These are phyloP conservation scores for Plectranthus barbatus DNA, from an alignment of 257 asterid genomes.

Conservation along the genomic window DNA sequence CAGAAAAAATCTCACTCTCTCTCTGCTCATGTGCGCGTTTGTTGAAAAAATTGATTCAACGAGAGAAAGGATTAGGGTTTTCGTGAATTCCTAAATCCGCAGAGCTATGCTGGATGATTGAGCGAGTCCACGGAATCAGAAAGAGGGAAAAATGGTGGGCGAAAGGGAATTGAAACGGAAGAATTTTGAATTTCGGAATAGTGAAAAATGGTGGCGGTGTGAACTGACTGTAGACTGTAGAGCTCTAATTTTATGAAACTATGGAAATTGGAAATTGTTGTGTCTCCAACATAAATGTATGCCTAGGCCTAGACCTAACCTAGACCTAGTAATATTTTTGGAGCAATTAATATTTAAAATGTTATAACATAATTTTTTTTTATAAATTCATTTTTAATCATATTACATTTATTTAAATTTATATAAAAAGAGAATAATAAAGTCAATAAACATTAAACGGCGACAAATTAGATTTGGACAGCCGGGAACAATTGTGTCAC, in stretches of 20 bases:
- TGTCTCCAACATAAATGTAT: no score
- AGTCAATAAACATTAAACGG: no score
- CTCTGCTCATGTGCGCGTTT: neutral
- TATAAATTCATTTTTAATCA: no score
- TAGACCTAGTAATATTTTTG: no score
- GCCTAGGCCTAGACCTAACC: no score
- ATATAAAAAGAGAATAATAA: no score
- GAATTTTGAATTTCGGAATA: constrained; percentile 21
- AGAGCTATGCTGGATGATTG: constrained; percentile 14
- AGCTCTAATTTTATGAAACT: neutral
- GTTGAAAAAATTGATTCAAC: neutral
- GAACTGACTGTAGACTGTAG: neutral
- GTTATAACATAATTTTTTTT: no score
- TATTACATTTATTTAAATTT: no score
- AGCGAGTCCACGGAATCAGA: neutral
- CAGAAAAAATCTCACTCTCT: constrained; percentile 19
- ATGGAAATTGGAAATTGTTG: no score
- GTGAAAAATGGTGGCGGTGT: constrained; percentile 11
- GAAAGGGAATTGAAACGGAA: constrained; percentile 19
- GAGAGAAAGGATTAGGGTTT: constrained; percentile 27
- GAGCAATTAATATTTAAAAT: no score
- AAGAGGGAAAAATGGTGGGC: constrained; percentile 32
- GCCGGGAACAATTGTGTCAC: no score
- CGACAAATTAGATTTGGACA: no score
- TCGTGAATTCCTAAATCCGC: neutral